Evolutionary conservation across 139 green algal genomes (phyloP).

Genomic region (Micractinium sp.): DNA sequence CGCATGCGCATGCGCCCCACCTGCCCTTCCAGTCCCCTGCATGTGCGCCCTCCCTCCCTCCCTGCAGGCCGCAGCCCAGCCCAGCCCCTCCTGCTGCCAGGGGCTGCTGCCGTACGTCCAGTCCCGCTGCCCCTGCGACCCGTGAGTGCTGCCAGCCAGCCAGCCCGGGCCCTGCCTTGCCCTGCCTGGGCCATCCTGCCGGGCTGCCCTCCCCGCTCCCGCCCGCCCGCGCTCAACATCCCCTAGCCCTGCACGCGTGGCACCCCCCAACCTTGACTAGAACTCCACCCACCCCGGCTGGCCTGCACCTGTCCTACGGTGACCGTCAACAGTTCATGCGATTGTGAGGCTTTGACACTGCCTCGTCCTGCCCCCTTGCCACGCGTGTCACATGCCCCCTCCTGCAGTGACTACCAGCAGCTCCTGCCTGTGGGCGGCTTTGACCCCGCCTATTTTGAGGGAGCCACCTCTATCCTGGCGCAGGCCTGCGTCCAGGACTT

Average conservation of each 20-base stretch:
- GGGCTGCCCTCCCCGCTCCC: too few relatives aligned
- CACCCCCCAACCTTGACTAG: too few relatives aligned
- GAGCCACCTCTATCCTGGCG: constrained; percentile 21
- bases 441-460: constrained; percentile 34
- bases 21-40: background rate
- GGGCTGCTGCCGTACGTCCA: background rate
- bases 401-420: constrained; percentile 28
- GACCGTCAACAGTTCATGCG: too few relatives aligned
- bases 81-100: background rate
- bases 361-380: background rate
- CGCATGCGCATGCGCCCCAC: too few relatives aligned
- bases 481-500: constrained; percentile 25
- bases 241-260: too few relatives aligned
- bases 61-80: constrained; percentile 16
- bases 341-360: too few relatives aligned
- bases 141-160: background rate
- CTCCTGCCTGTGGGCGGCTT: constrained; percentile 20
- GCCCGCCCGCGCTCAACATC: too few relatives aligned
- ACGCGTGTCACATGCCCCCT: background rate
- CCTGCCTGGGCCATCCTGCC: too few relatives aligned
- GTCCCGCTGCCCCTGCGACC: constrained; percentile 20
- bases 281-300: background rate
- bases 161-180: too few relatives aligned
- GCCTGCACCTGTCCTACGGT: background rate
- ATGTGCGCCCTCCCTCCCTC: background rate